These are phyloP conservation scores for Zanthoxylum bungeanum DNA, from an alignment of 345 rosid species.

Conservation along the genomic window DNA sequence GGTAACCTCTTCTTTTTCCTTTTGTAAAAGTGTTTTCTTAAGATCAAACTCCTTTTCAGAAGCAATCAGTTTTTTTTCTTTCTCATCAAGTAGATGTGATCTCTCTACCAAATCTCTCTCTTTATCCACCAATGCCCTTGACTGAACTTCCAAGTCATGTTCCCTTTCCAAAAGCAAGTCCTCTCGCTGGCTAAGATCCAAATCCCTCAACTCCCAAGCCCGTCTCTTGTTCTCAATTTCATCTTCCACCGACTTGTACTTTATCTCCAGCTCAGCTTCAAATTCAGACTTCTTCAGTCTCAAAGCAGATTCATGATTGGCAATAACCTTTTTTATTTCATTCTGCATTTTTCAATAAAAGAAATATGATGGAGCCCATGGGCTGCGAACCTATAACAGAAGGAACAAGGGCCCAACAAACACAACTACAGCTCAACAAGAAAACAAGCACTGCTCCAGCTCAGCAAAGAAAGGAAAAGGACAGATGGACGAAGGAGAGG, in stretches of 20 bases:
- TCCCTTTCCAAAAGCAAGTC: conserved; percentile 67
- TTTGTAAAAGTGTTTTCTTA: conserved; percentile 39
- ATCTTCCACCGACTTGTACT: conserved; percentile 64
- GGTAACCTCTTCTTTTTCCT: conserved; percentile 60
- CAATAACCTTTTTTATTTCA: conserved; percentile 55
- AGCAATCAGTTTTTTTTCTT: conserved; percentile 48
- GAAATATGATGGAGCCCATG: no score
- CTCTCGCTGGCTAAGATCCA: conserved; percentile 73
- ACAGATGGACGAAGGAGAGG: no score
- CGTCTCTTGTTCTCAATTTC: conserved; percentile 87
- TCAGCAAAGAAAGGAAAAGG: no score
- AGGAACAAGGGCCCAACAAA: no score
- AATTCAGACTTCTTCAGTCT: conserved; percentile 60
- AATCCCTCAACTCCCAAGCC: conserved; percentile 84
- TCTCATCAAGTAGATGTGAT: conserved; percentile 48
- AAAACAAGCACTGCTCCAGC: no score
- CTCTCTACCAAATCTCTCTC: conserved; percentile 69
- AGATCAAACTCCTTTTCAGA: conserved; percentile 48
- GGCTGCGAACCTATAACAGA: no score
- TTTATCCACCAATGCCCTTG: conserved; percentile 54
- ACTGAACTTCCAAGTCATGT: conserved; percentile 69
- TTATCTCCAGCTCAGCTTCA: conserved; percentile 73
- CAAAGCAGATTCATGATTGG: conserved; percentile 59
- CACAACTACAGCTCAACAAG: no score
- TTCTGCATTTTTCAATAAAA: conserved; percentile 40